Conservation (phyloP, 371 early-diverging fungal genomes). For the Apophysomyces ossiformis region DNA sequence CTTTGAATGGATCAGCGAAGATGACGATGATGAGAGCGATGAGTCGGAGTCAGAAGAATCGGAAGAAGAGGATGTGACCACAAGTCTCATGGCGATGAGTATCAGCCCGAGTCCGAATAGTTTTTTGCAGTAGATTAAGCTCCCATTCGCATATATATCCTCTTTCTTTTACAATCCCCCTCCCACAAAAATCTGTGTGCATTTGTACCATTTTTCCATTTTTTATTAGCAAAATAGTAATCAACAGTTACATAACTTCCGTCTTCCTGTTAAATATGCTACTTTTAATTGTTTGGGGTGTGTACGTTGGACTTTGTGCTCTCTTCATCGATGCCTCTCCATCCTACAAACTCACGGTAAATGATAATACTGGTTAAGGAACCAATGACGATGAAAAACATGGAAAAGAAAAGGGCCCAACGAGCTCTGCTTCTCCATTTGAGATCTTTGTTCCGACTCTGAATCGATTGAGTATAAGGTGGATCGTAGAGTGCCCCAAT, state of each 20-base stretch:
- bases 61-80: not conserved
- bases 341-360: slow-evolving; percentile 1
- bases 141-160: not conserved
- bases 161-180: not conserved
- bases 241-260: too few species aligned
- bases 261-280: too few species aligned
- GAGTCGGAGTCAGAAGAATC: not conserved
- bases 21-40: slow-evolving; percentile 12
- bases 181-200: not conserved
- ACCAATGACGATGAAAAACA: slow-evolving; percentile 1
- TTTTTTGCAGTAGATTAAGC: not conserved
- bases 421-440: slow-evolving; percentile 3
- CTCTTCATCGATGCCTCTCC: not conserved
- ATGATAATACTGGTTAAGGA: not conserved
- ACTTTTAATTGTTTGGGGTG: not conserved
- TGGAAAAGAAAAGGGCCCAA: slow-evolving; percentile 2
- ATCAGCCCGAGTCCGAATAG: slow-evolving; percentile 1
- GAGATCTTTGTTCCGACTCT: slow-evolving; percentile 3
- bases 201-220: not conserved
- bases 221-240: too few species aligned
- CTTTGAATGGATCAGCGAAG: slow-evolving; percentile 60
- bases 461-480: slow-evolving; percentile 7
- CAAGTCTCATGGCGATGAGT: slow-evolving; percentile 4
- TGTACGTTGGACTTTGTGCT: not conserved
- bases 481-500: slow-evolving; percentile 32